Evolutionary conservation across 345 rosid species (phyloP), one percentile per base, ranked within the genome.

Genomic region (Brassica rapa): DNA sequence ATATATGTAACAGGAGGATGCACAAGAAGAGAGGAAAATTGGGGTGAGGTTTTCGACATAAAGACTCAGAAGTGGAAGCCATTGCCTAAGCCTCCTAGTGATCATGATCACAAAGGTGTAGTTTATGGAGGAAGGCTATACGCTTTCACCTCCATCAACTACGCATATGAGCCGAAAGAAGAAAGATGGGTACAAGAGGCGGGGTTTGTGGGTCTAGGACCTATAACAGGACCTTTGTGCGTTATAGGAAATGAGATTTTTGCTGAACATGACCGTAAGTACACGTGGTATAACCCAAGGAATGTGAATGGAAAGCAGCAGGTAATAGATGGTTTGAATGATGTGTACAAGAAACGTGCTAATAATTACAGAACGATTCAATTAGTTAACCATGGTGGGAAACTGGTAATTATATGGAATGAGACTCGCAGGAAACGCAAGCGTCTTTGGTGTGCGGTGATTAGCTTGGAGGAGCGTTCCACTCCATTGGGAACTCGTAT

Each of bases 1-100:
- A 76, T 91, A 25, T 88, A 87, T 43, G 90, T 90, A n/a, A 81
- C 86, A 1, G 70, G 70, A 33, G 68, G 68, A 10, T 10, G 49
- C 49, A 41, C 21, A 19, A 19, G 21, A 19, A 19, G 21, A 19
- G 21, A 29, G 33, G 65, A 14, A 6, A 30, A 3, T 30, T 62
- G 66, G 23, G 66, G 12, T 62, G 66, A 62, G 41, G 12, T 62
- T 30, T 62, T 62, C 12, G 66, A 62, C 41, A 3, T 25, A 25
- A 25, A 25, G 29, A 25, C 29, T 25, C 29, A 25, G 29, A 25
- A 25, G 3, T 25, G 65, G 65, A 61, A 61, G 16, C 64, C 16
- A 11, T 60, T 60, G 33, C 15, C 33, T 60, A 39, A 39, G 46
- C 46, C 46, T 8, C 15, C 33, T 24, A 4, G 6, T 25, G 64